Base-by-base conservation (phyloP, 108 stramenopile genomes). In the Fistulifera pelliculosa region DNA sequence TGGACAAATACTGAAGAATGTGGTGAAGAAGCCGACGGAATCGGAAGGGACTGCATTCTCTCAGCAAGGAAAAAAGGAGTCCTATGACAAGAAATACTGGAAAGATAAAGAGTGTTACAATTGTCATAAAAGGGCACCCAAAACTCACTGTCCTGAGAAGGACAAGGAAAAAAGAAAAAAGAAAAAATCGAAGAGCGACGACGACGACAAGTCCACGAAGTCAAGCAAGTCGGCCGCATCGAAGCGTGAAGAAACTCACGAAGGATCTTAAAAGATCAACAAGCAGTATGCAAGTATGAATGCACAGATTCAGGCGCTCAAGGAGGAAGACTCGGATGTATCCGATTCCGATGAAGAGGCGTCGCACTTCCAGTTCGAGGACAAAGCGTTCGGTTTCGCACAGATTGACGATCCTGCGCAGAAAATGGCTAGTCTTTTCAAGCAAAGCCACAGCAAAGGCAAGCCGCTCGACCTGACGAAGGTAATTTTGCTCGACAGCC, bases 401-500 rank as follows among this genome's bases (percentile, higher is more conserved):
- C 40, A 13, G 12, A 13, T 41, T 41, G 40, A 13, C 14, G 40
- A 14, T 41, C 40, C 40, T 13, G 14, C 40, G 12, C n/a, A n/a
- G n/a, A 41, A 13, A 13, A 13, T 41, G 11, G 40, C 40, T 13
- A 41, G 14, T 13, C 40, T 41, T 13, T 11, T 41, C 11, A 13
- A 13, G 14, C 40, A 41, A 14, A 13, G 14, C 40, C 40, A 41
- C 14, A 13, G 12, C 14, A 11, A 11, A 14, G 40, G 11, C 40
- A 11, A 43, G 6, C 27, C 40, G n/a, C n/a, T n/a, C n/a, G 47
- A 41, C 40, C 12, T 14, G 14, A 41, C 40, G 11, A 25, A 5
- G 6, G 24, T 35, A n/a, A 72, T 66, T 40, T 58, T 73, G 4
- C 40, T 68, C 13, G 72, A 71, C 66, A 71, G 54, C 26, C 62